Evolutionary conservation across 257 asterid genomes (phyloP).

Genomic region (Salvia hispanica): DNA sequence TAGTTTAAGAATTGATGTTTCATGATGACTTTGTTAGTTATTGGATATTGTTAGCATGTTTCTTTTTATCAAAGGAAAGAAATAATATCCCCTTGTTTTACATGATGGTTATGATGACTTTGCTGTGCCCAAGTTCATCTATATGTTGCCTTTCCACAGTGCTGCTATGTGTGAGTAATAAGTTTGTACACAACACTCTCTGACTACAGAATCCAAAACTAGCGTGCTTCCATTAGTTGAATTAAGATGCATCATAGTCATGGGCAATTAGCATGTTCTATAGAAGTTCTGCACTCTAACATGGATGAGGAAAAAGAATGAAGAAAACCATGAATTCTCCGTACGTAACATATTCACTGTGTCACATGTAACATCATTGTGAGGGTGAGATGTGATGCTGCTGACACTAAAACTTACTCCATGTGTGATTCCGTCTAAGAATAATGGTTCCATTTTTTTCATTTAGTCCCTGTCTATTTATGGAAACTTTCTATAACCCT

Average conservation of each 20-base stretch:
- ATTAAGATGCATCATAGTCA: not conserved
- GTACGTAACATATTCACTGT: not conserved
- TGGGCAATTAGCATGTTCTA: not conserved
- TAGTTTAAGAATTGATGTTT: constrained; percentile 14
- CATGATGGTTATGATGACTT: not conserved
- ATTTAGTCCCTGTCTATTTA: too few species aligned
- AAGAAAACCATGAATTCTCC: not conserved
- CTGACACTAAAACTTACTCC: not conserved
- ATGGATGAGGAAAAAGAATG: not conserved
- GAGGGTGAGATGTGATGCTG: not conserved
- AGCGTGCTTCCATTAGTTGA: constrained; percentile 3
- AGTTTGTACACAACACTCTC: not conserved
- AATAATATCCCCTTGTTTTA: not conserved
- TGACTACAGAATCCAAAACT: not conserved
- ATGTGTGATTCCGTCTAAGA: too few species aligned
- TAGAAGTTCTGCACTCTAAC: not conserved
- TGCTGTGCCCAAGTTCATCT: constrained; percentile 2
- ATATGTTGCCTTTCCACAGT: not conserved
- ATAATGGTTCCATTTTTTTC: too few species aligned
- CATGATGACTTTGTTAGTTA: constrained; percentile 11
- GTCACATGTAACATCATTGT: not conserved
- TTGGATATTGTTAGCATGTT: not conserved
- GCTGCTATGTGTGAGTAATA: not conserved
- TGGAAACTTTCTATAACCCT: too few species aligned
- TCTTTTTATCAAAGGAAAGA: too few species aligned